Evolutionary conservation across 305 asterid genomes (phyloP), one percentile per base, ranked within the genome.

Genomic region (Fraxinus platypoda): DNA sequence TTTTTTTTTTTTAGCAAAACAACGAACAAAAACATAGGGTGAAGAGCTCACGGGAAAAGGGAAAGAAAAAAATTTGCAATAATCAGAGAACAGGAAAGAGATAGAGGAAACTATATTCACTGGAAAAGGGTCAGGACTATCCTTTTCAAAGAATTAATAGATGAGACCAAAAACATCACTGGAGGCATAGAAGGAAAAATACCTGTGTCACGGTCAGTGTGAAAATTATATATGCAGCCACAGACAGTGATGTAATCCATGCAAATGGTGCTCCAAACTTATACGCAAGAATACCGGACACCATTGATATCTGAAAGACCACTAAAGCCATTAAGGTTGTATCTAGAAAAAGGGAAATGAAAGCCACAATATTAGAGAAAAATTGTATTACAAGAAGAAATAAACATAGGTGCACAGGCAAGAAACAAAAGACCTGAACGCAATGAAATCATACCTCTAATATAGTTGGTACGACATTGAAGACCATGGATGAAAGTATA

Each of bases 231-330:
- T 96, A 96, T 81, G 95, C 90, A 43, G 93, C 92, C 89, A 96
- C 95, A 57, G 99, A 94, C 82, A 93, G 83, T 78, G 97, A 90
- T 77, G 99, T 96, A 87, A 96, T 94, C 94, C 94, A 94, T 71
- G 98, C 99, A 92, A 96, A 94, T 72, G 98, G 94, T 75, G 98
- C 97, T 83, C 99, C 99, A 84, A 93, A 96, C 83, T 91, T 93
- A 91, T 96, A 96, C 80, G 99, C 99, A 83, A 96, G 98, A 83
- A 96, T 96, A 83, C 95, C 98, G 62, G 98, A 88, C 78, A 96
- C 99, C 99, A 96, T 90, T 70, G 98, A 81, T 87, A 96, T 94
- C 99, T 96, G 92, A 89, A 88, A 90, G 87, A 83, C 84, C 21
- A 86, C 84, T 79, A 85, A 91, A 82, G 84, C 77, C 57, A 75